Evolutionary conservation across 2,329 filamentous ascomycete species (phyloP).

Genomic region (Gaeumannomyces sp.): DNA sequence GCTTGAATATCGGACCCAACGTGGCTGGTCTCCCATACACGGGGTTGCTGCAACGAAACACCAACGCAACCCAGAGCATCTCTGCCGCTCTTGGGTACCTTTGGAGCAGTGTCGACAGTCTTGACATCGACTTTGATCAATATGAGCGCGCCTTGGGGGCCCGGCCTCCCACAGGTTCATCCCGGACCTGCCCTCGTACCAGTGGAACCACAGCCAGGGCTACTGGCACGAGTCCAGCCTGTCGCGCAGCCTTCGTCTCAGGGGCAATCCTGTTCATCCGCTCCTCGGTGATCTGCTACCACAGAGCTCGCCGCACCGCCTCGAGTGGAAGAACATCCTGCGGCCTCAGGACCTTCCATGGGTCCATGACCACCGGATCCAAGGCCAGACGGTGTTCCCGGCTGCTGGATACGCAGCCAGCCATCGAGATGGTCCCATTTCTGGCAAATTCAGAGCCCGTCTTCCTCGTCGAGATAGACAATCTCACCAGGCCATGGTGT

Average conservation of each 20-base stretch:
- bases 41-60: no score
- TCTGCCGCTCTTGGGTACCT: no score
- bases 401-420: conserved; percentile 3
- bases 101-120: no score
- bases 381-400: conserved; percentile 33
- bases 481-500: background rate
- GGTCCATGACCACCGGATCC: conserved; percentile 31
- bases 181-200: conserved; percentile 32
- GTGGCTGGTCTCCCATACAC: no score
- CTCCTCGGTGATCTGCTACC: conserved; percentile 11
- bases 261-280: conserved; percentile 6
- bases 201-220: conserved; percentile 35
- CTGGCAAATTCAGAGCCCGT: no score
- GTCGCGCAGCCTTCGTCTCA: conserved; percentile 4
- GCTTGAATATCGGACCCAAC: background rate
- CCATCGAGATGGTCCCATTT: conserved; percentile 6
- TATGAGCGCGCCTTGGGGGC: no score
- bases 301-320: conserved; percentile 17
- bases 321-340: conserved; percentile 22
- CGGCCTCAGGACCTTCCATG: conserved; percentile 25
- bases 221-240: conserved; percentile 13
- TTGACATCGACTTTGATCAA: no score
- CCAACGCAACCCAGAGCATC: no score
- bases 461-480: background rate
- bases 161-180: conserved; percentile 13